phyloP scores from a whole-genome alignment of 257 asterid species.

The Nicotiana tabacum region DNA sequence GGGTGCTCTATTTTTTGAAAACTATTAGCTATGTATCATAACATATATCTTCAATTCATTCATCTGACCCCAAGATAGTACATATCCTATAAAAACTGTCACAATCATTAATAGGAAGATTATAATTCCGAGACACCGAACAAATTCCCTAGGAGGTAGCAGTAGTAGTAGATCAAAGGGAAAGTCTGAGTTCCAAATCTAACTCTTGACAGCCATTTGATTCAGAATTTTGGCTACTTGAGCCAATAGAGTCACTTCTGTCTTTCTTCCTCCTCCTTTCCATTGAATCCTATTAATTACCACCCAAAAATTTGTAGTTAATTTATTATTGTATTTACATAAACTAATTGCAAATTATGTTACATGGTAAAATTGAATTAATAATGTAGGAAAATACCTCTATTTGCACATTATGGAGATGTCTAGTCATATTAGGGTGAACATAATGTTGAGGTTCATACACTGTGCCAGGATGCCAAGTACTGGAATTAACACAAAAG shows the following conservation, averaged over 20 bases:
- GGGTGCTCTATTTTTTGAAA: neutral
- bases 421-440: conserved; percentile 54
- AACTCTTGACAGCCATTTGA: conserved; percentile 52
- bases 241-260: conserved; percentile 34
- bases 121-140: too few species aligned
- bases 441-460: conserved; percentile 41
- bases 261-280: conserved; percentile 36
- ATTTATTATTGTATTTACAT: neutral
- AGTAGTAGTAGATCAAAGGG: conserved; percentile 11
- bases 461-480: conserved; percentile 54
- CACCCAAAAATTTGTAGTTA: neutral
- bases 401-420: conserved; percentile 44
- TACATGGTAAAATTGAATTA: neutral
- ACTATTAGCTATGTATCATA: neutral
- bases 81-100: too few species aligned
- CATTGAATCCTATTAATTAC: conserved; percentile 34
- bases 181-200: conserved; percentile 89
- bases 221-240: conserved; percentile 45
- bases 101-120: too few species aligned
- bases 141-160: neutral
- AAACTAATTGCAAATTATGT: neutral
- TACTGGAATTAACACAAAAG: conserved; percentile 31
- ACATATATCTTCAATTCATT: conserved; percentile 7
- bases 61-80: neutral
- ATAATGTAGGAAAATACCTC: conserved; percentile 38